Evolutionary conservation across 2,329 filamentous ascomycete species (phyloP).

Genomic region (Colletotrichum tamarilloi): DNA sequence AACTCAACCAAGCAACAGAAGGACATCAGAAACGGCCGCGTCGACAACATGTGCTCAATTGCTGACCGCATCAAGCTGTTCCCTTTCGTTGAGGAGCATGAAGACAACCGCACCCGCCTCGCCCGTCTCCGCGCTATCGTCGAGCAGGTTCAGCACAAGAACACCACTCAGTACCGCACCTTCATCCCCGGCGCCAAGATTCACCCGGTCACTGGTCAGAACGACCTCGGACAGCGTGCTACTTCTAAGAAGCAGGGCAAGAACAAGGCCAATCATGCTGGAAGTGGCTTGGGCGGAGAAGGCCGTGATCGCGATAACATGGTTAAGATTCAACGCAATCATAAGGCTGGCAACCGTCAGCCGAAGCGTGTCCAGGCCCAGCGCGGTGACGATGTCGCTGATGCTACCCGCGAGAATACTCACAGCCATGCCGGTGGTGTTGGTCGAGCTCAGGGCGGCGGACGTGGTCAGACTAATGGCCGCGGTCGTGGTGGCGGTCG

Average conservation of each 20-base stretch:
- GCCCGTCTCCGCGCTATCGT: not conserved
- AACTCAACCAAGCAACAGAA: constrained; percentile 15
- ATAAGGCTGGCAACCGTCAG: not conserved
- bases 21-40: constrained; percentile 12
- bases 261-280: not conserved
- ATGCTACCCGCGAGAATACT: too few relatives aligned
- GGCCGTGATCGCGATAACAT: too few relatives aligned
- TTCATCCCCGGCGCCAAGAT: not conserved
- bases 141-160: not conserved
- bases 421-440: too few relatives aligned
- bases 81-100: not conserved
- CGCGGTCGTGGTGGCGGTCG: not conserved
- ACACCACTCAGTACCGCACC: not conserved
- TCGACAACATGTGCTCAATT: constrained; percentile 12
- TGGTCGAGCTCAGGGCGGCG: too few relatives aligned
- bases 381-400: not conserved
- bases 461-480: too few relatives aligned
- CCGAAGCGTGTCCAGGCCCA: not conserved
- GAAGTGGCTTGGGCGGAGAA: not conserved
- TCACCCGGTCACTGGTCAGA: not conserved
- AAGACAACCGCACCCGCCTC: not conserved
- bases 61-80: not conserved
- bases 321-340: not conserved
- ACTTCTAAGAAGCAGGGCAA: not conserved
- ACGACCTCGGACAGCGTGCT: not conserved